phyloP scores from a whole-genome alignment of 108 stramenopile genomes.

The Conticribra weissflogii region DNA sequence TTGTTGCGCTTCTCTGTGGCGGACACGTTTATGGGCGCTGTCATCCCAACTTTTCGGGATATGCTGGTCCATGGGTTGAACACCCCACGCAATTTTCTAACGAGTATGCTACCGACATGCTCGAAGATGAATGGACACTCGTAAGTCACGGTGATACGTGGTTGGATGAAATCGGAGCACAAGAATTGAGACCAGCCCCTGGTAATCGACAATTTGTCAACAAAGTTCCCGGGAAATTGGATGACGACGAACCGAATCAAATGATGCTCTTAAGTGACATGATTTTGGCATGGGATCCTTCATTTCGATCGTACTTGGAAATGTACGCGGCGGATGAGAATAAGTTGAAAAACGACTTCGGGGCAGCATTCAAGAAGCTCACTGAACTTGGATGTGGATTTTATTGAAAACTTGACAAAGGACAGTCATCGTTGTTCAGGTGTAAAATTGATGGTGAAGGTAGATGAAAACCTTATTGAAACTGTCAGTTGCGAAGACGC shows the following conservation, averaged over 20 bases:
- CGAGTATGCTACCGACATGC: slow-evolving; percentile 58
- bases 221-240: slow-evolving; percentile 30
- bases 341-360: slow-evolving; percentile 73
- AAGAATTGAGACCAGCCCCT: slow-evolving; percentile 49
- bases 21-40: slow-evolving; percentile 67
- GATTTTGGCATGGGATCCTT: slow-evolving; percentile 61
- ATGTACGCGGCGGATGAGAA: slow-evolving; percentile 78
- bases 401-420: no score
- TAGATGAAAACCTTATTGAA: no score
- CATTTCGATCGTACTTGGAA: slow-evolving; percentile 54
- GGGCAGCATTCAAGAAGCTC: slow-evolving; percentile 75
- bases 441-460: no score
- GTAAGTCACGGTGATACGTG: slow-evolving; percentile 46
- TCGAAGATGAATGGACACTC: slow-evolving; percentile 59
- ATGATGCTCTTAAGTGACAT: slow-evolving; percentile 82
- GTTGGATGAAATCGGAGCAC: slow-evolving; percentile 43
- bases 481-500: no score
- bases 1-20: slow-evolving; percentile 67
- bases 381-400: slow-evolving; percentile 68
- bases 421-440: no score
- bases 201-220: slow-evolving; percentile 61
- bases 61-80: slow-evolving; percentile 68
- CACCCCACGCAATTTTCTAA: slow-evolving; percentile 60
- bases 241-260: slow-evolving; percentile 45
- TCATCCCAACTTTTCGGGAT: slow-evolving; percentile 55